Conservation (phyloP, 106 monocot species). For the Hemerocallis citrina region DNA sequence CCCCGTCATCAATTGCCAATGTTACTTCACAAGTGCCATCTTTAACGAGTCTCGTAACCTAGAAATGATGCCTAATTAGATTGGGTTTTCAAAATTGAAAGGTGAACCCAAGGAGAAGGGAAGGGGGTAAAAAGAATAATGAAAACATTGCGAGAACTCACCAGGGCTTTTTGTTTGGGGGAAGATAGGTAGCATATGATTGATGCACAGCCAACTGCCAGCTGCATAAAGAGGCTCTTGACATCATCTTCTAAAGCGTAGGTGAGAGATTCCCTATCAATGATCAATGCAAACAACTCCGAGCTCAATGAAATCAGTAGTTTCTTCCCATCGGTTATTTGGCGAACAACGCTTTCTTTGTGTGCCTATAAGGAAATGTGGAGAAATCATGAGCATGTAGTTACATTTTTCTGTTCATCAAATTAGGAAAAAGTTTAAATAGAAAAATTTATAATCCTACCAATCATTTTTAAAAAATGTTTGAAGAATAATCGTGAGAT, state of each 20-base stretch:
- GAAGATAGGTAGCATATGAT: conserved; percentile 96
- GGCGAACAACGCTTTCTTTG: conserved; percentile 44
- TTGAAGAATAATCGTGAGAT: too few species aligned
- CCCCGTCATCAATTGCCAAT: conserved; percentile 84
- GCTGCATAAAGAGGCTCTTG: conserved; percentile 48
- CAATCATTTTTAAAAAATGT: too few species aligned
- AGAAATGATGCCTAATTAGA: not conserved
- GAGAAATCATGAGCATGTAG: not conserved
- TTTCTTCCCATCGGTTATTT: conserved; percentile 55
- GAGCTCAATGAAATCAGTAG: conserved; percentile 17
- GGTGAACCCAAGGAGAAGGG: not conserved
- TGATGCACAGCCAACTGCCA: conserved; percentile 75
- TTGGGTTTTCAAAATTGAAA: not conserved
- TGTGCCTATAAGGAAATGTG: conserved; percentile 47
- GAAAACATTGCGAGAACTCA: conserved; percentile 16
- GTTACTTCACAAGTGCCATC: conserved; percentile 61
- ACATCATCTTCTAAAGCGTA: conserved; percentile 71
- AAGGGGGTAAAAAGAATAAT: not conserved
- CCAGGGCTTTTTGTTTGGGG: conserved; percentile 93
- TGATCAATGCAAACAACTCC: conserved; percentile 71
- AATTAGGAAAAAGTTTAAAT: too few species aligned
- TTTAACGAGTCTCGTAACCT: conserved; percentile 96
- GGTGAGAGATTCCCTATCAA: conserved; percentile 81
- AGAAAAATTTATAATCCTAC: too few species aligned
- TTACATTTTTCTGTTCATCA: too few species aligned